Evolutionary conservation across 169 alveolate species (phyloP).

Genomic region (Cryptosporidium sp.): DNA sequence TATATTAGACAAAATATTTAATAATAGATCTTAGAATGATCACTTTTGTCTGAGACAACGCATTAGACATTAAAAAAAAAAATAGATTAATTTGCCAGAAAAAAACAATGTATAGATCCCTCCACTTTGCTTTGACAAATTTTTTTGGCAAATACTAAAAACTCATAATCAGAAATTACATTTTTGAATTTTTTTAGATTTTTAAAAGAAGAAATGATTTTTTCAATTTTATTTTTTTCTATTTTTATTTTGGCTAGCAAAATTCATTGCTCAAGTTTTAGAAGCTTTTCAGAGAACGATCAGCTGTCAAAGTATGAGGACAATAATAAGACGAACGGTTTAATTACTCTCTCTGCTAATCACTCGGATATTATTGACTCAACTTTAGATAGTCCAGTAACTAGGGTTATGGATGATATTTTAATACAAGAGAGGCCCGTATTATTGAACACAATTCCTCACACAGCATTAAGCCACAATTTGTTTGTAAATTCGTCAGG

Average conservation of each 20-base stretch:
- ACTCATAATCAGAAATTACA: background rate
- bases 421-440: constrained; percentile 53
- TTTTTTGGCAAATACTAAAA: background rate
- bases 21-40: background rate
- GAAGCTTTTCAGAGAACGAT: constrained; percentile 18
- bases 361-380: background rate
- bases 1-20: too few species aligned
- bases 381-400: background rate
- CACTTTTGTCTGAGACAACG: background rate
- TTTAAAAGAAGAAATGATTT: background rate
- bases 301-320: background rate
- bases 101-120: background rate
- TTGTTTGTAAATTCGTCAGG: constrained; percentile 45
- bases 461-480: constrained; percentile 24
- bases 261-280: constrained; percentile 26
- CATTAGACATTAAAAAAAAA: background rate
- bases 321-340: background rate
- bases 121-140: background rate
- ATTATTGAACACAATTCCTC: constrained; percentile 58
- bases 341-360: background rate
- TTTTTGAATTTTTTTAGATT: background rate
- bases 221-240: constrained; percentile 1
- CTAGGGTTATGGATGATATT: constrained; percentile 22
- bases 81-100: background rate
- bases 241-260: background rate